A percentile compares a stretch with the other conserved stretches of the same genome.
Evolutionary conservation across 768 basidiomycete species (phyloP).

Genomic region (Amanita exitialis): DNA sequence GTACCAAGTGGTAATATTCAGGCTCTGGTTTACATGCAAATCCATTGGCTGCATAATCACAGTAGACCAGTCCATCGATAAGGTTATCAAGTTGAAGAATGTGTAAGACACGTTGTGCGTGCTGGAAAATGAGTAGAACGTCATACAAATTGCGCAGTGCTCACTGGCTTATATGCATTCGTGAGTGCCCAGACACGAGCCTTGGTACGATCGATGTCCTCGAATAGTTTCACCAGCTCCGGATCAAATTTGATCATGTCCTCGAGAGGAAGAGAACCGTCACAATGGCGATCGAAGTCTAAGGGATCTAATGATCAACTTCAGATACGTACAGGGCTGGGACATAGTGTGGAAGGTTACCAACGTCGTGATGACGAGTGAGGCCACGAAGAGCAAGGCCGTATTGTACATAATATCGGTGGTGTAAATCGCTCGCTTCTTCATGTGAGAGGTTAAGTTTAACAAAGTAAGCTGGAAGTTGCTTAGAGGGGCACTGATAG

Average conservation of each 20-base stretch:
- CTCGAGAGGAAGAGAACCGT: conserved; percentile 76
- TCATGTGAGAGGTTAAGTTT: conserved; percentile 56
- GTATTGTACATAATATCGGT: conserved; percentile 68
- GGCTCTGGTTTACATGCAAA: conserved; percentile 80
- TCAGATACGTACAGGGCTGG: background rate
- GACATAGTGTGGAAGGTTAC: conserved; percentile 26
- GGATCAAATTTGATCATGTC: conserved; percentile 64
- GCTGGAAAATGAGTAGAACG: conserved; percentile 32
- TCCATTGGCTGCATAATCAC: conserved; percentile 57
- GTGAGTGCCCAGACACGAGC: conserved; percentile 80
- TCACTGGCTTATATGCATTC: conserved; percentile 70
- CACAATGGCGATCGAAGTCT: conserved; percentile 79
- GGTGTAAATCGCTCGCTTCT: conserved; percentile 61
- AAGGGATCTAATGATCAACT: conserved; percentile 42
- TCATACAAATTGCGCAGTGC: conserved; percentile 10
- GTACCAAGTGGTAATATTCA: conserved; percentile 56
- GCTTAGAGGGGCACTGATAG: background rate
- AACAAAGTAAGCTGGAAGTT: conserved; percentile 58
- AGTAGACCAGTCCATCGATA: conserved; percentile 68
- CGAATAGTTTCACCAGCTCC: conserved; percentile 49
- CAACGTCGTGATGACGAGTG: conserved; percentile 64
- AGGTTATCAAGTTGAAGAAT: conserved; percentile 67
- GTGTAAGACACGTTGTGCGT: conserved; percentile 68
- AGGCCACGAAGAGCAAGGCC: conserved; percentile 79
- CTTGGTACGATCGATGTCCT: conserved; percentile 72